A percentile compares a stretch with the other conserved stretches of the same genome.
Evolutionary conservation across 2,329 filamentous ascomycete genomes (phyloP).

Genomic region (Penicillium fuscoglaucum): DNA sequence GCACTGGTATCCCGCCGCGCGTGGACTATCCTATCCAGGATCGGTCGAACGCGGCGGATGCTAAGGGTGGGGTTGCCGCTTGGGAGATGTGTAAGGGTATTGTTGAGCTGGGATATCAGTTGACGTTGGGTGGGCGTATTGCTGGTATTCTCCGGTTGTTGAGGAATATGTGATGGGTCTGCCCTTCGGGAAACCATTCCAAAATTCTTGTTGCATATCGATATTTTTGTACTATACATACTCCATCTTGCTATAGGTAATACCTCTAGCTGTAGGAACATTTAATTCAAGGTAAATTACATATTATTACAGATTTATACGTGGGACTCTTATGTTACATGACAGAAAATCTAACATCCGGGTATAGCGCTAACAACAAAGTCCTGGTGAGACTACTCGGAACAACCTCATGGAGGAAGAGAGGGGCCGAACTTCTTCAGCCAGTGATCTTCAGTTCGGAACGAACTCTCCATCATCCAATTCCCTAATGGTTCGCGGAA

Average conservation of each 20-base stretch:
- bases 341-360: background rate
- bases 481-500: slow-evolving; percentile 14
- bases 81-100: slow-evolving; percentile 56
- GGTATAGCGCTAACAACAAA: slow-evolving; percentile 8
- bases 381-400: background rate
- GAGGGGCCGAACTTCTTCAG: slow-evolving; percentile 7
- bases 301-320: background rate
- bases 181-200: background rate
- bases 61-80: slow-evolving; percentile 58
- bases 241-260: background rate
- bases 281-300: background rate
- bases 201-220: background rate
- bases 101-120: slow-evolving; percentile 49
- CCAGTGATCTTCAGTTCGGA: slow-evolving; percentile 16
- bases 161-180: slow-evolving; percentile 36
- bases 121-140: slow-evolving; percentile 44
- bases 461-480: slow-evolving; percentile 30
- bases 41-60: slow-evolving; percentile 49
- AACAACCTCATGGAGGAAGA: background rate
- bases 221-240: slow-evolving; percentile 6
- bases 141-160: slow-evolving; percentile 41
- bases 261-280: background rate
- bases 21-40: slow-evolving; percentile 78
- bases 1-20: slow-evolving; percentile 76
- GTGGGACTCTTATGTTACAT: background rate